Conservation (phyloP, 1,284 basidiomycete genomes). For the Neonothopanus nambi region DNA sequence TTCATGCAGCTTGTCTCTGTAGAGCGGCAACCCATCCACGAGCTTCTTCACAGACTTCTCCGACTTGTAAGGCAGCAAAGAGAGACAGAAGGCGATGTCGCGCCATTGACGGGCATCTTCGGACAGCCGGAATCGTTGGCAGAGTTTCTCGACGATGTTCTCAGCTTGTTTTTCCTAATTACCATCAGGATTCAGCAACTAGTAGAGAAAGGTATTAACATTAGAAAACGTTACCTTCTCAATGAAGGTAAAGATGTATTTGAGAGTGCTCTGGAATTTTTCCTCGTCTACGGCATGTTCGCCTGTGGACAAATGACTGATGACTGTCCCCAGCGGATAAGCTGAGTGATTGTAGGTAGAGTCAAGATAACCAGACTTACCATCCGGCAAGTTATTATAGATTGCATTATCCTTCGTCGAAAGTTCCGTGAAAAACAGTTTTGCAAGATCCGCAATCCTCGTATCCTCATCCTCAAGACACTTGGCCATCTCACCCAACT, state of each 20-base stretch:
- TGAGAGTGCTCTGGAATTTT: constrained; percentile 90
- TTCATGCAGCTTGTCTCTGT: constrained; percentile 96
- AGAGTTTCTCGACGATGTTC: constrained; percentile 92
- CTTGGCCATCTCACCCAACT: constrained; percentile 99
- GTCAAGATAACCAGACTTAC: constrained; percentile 35
- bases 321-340: constrained; percentile 53
- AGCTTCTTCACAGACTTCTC: constrained; percentile 96
- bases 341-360: constrained; percentile 6
- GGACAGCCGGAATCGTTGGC: constrained; percentile 89
- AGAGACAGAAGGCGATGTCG: constrained; percentile 95
- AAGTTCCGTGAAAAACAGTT: constrained; percentile 95
- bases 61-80: constrained; percentile 94
- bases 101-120: constrained; percentile 95
- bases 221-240: constrained; percentile 75
- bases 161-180: constrained; percentile 92
- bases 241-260: constrained; percentile 95
- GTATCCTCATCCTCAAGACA: constrained; percentile 94
- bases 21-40: constrained; percentile 88
- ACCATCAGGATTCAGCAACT: neutral
- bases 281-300: constrained; percentile 94
- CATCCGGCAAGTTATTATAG: constrained; percentile 96
- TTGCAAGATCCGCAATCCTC: constrained; percentile 90
- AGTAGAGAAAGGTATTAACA: neutral
- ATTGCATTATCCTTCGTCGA: constrained; percentile 99
- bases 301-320: constrained; percentile 91